A percentile compares a stretch with the other conserved stretches of the same genome.
Evolutionary conservation across 768 basidiomycete genomes (phyloP).

Genomic region (Kwoniella mangroviensis): DNA sequence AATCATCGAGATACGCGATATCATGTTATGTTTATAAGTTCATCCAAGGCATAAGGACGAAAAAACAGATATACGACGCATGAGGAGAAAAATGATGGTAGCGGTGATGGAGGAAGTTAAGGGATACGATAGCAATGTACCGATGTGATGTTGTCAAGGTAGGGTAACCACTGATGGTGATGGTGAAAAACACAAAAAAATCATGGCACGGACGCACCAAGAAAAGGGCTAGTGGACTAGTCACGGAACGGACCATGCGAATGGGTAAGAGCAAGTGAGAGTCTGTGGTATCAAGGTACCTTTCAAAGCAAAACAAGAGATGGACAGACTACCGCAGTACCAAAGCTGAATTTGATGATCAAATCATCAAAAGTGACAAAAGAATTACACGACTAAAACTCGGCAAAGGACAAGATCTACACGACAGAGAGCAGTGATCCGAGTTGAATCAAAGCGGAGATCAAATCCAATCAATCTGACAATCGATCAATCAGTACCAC

Average conservation of each 20-base stretch:
- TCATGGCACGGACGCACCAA: constrained; percentile 8
- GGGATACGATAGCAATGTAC: not conserved
- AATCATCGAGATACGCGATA: not conserved
- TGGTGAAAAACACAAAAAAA: not conserved
- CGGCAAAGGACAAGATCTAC: not conserved
- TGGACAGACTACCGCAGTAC: too few species aligned
- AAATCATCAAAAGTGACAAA: not conserved
- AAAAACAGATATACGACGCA: not conserved
- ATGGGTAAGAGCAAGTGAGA: not conserved
- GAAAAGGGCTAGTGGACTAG: not conserved
- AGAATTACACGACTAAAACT: not conserved
- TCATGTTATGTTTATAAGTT: not conserved
- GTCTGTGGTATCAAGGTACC: not conserved
- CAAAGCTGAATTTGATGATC: too few species aligned
- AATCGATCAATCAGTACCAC: not conserved
- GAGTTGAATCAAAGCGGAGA: not conserved
- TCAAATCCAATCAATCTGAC: not conserved
- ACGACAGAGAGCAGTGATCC: not conserved
- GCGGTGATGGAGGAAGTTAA: constrained; percentile 11
- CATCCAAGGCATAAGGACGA: not conserved
- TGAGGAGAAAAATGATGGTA: not conserved
- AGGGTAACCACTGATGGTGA: not conserved
- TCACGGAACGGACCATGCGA: constrained; percentile 1
- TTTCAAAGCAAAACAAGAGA: not conserved
- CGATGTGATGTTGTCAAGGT: constrained; percentile 4